Conservation (phyloP, 202 grass and related monocot species). For the Schoenoplectus triqueter region DNA sequence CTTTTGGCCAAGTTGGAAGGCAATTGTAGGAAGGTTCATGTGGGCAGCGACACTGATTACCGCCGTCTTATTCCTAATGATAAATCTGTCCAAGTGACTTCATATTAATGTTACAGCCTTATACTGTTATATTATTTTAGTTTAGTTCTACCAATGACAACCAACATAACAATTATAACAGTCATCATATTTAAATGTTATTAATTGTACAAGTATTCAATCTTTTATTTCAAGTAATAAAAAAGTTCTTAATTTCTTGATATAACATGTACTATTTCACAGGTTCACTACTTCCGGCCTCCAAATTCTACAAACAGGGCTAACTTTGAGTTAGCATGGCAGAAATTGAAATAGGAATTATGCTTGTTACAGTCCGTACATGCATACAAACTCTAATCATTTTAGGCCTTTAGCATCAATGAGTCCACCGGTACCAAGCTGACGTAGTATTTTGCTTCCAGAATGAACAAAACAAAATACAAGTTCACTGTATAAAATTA, state of each 20-base stretch:
- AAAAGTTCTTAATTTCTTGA: constrained; percentile 14
- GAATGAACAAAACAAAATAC: neutral
- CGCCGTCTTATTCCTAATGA: constrained; percentile 78
- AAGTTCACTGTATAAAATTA: neutral
- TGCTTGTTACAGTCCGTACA: too few relatives aligned
- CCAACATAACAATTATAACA: constrained; percentile 9
- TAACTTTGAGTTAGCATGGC: constrained; percentile 75
- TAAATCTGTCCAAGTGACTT: constrained; percentile 54
- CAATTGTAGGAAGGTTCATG: constrained; percentile 76
- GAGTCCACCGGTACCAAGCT: neutral
- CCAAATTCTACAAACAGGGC: constrained; percentile 48
- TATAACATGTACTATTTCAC: constrained; percentile 33
- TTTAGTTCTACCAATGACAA: neutral
- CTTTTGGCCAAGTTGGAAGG: constrained; percentile 71
- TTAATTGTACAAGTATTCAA: neutral
- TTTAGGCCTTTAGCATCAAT: too few relatives aligned
- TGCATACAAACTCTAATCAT: too few relatives aligned
- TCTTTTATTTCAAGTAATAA: neutral
- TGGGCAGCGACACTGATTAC: constrained; percentile 79
- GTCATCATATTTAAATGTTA: neutral
- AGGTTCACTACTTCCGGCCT: constrained; percentile 90
- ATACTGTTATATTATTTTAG: constrained; percentile 1
- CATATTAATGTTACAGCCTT: constrained; percentile 18
- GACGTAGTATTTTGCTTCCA: neutral
- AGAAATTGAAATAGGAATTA: neutral